Base-by-base conservation (phyloP, 305 asterid genomes). In the Ajuga reptans region DNA sequence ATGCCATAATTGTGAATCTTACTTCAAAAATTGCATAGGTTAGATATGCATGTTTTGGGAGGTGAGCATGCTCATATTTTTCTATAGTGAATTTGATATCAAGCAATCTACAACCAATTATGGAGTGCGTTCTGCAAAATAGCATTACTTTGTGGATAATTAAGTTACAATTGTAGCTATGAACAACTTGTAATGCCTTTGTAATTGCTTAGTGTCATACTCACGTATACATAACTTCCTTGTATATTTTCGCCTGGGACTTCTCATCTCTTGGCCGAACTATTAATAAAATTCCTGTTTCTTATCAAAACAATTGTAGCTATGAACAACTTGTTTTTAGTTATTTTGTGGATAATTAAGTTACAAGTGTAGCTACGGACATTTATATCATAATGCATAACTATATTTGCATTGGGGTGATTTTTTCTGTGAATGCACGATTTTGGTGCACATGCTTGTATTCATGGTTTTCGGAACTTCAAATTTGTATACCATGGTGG, bases 1-100 rank as follows among this genome's bases (percentile, higher is more conserved):
- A 61, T 12, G 18, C 63, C 63, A 49, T 64, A 56, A 43, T 10
- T 64, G 16, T 66, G 64, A 64, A 47, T 61, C 12, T 14, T 18
- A 1, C 33, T 43, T 34, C 37, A 59, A 43, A 45, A 41, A 57
- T 36, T 21, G 56, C 18, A 47, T 43, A 49, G 41, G 71, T 31
- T 60, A 52, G 71, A 51, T 8, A 36, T 51, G 46, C 18, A 18
- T n/a, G 57, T 21, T n/a, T n/a, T 29, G 66, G 70, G 41, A 5
- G 53, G 17, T 68, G 51, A 61, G 52, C 8, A 18, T 36, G 50
- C 41, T n/a, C 43, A 36, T 46, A 45, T 64, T 33, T 53, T 29
- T 39, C 33, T 61, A 36, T 12, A 17, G 27, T 31, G 66, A 41
- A 53, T 34, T 27, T 64, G 29, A 31, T 3, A 49, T 7, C 64